Evolutionary conservation across 2,329 filamentous ascomycete species (phyloP).

Genomic region (Aureobasidium sp.): DNA sequence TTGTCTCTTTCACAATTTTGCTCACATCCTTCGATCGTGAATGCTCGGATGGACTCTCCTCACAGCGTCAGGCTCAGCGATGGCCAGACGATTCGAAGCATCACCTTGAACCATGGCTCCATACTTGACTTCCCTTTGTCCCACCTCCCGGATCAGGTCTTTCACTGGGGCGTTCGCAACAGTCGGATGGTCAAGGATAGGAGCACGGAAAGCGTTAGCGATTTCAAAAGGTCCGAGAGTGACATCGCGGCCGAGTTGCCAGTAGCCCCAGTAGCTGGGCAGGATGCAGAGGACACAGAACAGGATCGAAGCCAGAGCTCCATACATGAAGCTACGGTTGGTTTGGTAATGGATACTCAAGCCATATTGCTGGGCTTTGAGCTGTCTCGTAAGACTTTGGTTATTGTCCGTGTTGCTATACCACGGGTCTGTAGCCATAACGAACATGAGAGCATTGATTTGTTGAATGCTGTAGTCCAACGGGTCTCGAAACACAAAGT

Average conservation of each 20-base stretch:
- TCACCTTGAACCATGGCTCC: conserved; percentile 1
- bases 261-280: conserved; percentile 32
- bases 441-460: conserved; percentile 23
- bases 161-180: conserved; percentile 5
- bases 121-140: conserved; percentile 10
- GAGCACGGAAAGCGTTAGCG: conserved; percentile 29
- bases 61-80: conserved; percentile 10
- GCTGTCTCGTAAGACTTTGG: not conserved
- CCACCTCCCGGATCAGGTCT: conserved; percentile 6
- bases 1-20: too few species aligned
- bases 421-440: conserved; percentile 17
- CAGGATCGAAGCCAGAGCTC: conserved; percentile 27
- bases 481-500: conserved; percentile 18
- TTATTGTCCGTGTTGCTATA: not conserved
- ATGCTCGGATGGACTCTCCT: not conserved
- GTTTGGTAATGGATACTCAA: conserved; percentile 26
- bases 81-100: not conserved
- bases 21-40: not conserved
- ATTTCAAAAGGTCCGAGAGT: conserved; percentile 32
- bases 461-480: conserved; percentile 12
- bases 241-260: conserved; percentile 31
- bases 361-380: conserved; percentile 18
- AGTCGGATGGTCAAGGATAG: conserved; percentile 10
- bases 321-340: conserved; percentile 25
- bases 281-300: conserved; percentile 28